Evolutionary conservation across 1,139 yeast genomes (phyloP), one percentile per base, ranked within the genome.

Genomic region (Chernovozyma sophiae-reginae): DNA sequence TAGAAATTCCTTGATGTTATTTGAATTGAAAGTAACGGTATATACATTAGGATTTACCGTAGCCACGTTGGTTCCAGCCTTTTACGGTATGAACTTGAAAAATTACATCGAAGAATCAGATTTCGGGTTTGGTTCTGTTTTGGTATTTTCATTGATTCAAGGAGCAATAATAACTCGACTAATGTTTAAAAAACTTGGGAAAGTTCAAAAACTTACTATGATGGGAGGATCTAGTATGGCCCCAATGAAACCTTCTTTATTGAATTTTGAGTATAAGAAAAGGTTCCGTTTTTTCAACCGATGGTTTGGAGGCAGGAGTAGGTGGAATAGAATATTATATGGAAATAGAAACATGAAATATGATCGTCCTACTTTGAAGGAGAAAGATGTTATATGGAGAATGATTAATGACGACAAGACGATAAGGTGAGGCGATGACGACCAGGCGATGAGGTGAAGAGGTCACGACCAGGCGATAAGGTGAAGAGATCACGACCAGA

Each of bases 81-180:
- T 92, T 41, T 92, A 87, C 56, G 98, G 98, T 30, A 92, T 92
- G 98, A 92, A 92, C 56, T 66, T 92, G 55, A 86, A 86, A 51
- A 92, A 90, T 55, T 87, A 80, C 53, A 79, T 90, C 11, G 98
- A 92, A 56, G 95, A 89, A 20, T 72, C 86, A 2, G 57, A 66
- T 14, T 57, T 66, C 37, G 94, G 94, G 1, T 86, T 84, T 56
- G 77, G 74, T 0, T 60, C 72, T 0, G 82, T 85, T 15, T 76
- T 86, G 13, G 69, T 56, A 0, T 38, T 68, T 13, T 72, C 79
- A 16, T 37, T 72, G n/a, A 31, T 73, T 1, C 72, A 69, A 46
- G 82, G 79, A 1, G 34, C 61, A 4, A 37, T 67, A 2, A 61
- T 76, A 40, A 66, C 78, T 1, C 39, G 59, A 30, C 49, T 65